phyloP scores from a whole-genome alignment of 2,329 filamentous ascomycete genomes.

The Emergomyces orientalis region DNA sequence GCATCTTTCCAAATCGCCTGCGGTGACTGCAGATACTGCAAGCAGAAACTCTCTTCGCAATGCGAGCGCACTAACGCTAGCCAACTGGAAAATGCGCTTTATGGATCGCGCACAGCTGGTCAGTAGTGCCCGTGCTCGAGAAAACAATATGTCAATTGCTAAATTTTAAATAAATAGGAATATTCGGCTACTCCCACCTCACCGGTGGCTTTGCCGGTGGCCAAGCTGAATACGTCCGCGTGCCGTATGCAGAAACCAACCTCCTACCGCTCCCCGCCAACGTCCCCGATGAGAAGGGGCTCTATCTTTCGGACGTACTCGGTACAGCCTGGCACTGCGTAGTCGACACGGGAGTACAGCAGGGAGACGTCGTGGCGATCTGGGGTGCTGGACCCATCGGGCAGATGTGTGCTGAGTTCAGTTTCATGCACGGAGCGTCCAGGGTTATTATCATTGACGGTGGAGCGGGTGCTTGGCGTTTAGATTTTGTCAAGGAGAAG shows the following conservation, averaged over 20 bases:
- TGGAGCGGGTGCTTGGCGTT: constrained; percentile 51
- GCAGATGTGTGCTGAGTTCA: constrained; percentile 61
- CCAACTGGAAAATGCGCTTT: constrained; percentile 61
- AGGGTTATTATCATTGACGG: constrained; percentile 73
- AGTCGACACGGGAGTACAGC: constrained; percentile 71
- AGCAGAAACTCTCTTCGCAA: constrained; percentile 66
- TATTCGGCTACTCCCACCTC: constrained; percentile 65
- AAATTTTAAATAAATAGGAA: constrained; percentile 30
- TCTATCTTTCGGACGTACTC: constrained; percentile 75
- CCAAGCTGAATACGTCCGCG: constrained; percentile 76
- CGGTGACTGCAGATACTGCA: constrained; percentile 62
- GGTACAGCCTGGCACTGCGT: constrained; percentile 75
- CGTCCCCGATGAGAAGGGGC: constrained; percentile 73
- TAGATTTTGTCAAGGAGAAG: constrained; percentile 57
- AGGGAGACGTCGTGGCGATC: constrained; percentile 67
- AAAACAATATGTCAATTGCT: neutral
- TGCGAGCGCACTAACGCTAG: constrained; percentile 74
- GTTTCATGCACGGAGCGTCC: constrained; percentile 61
- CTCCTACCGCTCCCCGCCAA: constrained; percentile 66
- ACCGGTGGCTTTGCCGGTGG: constrained; percentile 80
- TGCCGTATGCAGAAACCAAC: constrained; percentile 72
- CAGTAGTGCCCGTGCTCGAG: constrained; percentile 22
- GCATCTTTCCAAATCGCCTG: constrained; percentile 76
- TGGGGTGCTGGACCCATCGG: constrained; percentile 82
- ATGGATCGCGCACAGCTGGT: constrained; percentile 65